Conservation (phyloP, 192 early-diverging fungal species). For the Coemansia sp. region DNA sequence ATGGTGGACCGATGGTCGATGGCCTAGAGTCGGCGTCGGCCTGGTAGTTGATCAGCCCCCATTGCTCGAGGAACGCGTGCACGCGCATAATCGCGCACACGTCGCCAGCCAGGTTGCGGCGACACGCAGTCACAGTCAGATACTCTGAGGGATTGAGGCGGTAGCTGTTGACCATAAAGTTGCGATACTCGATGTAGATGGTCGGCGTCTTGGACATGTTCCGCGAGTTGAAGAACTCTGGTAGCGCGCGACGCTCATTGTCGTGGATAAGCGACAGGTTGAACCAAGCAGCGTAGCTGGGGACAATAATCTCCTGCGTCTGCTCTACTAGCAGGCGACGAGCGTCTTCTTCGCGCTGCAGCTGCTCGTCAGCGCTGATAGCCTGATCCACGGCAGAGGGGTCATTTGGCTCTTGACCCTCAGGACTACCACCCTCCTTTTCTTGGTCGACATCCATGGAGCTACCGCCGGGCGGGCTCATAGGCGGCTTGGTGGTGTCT, state of each 20-base stretch:
- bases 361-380: constrained; percentile 23
- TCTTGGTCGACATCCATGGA: constrained; percentile 31
- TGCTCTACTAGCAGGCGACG: constrained; percentile 66
- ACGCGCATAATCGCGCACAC: constrained; percentile 98
- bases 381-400: constrained; percentile 28
- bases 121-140: constrained; percentile 95
- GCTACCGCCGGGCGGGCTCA: not conserved
- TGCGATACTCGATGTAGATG: constrained; percentile 92
- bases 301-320: constrained; percentile 71
- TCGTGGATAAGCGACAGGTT: constrained; percentile 74
- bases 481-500: constrained; percentile 4
- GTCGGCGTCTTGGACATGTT: constrained; percentile 91
- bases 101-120: constrained; percentile 95
- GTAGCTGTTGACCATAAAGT: constrained; percentile 99
- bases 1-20: constrained; percentile 88
- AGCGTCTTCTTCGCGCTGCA: constrained; percentile 64
- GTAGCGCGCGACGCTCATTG: constrained; percentile 84
- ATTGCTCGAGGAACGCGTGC: constrained; percentile 98
- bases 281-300: constrained; percentile 96
- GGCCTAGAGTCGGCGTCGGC: constrained; percentile 91
- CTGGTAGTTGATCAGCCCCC: constrained; percentile 99
- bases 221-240: constrained; percentile 94
- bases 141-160: constrained; percentile 95
- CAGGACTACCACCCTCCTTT: not conserved
- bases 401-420: constrained; percentile 17